Evolutionary conservation across 176 grass and related monocot genomes (phyloP), one percentile per base, ranked within the genome.

Genomic region (Saccharum officinarum): DNA sequence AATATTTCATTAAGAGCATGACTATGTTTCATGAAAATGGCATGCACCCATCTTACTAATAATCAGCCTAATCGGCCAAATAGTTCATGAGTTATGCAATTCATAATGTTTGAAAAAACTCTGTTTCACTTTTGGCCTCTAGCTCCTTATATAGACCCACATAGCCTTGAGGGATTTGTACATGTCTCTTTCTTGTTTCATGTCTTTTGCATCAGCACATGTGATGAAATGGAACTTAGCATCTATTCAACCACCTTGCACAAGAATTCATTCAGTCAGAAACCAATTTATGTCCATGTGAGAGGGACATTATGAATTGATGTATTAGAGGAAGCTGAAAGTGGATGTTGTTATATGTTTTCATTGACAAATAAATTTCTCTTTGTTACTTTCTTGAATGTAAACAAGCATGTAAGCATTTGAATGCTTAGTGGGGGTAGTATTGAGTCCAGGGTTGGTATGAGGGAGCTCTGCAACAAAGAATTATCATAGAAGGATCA

Each of bases 401-500:
- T 94, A 94, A 37, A 94, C 92, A 68, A 92, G 89, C 92, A 92
- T 94, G 69, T 94, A 94, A 67, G 87, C 89, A 86, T 94, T 94
- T 41, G 92, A 92, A 71, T 92, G 79, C 68, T 94, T 92, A 33
- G 89, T 94, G 28, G 89, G 87, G 76, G 82, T 85, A 34, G 76
- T 92, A 83, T 94, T 92, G 60, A 89, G 40, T 67, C 87, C 84
- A 28, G 89, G 92, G 75, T 92, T 94, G 45, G 85, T 85, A 68
- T 87, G 92, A 46, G 42, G 42, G 42, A 44, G 2, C 33, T 2
- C 31, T 34, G 33, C 33, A 34, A 46, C 11, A 0, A 13, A 40
- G 38, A 1, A 40, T 40, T 40, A 40, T 40, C 38, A 8, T 6
- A 40, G 3, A 13, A 46, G 13, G 3, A 13, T 46, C 44, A 46